Base-by-base conservation (phyloP, 306 rosid species). In the Prinsepia uniflora region DNA sequence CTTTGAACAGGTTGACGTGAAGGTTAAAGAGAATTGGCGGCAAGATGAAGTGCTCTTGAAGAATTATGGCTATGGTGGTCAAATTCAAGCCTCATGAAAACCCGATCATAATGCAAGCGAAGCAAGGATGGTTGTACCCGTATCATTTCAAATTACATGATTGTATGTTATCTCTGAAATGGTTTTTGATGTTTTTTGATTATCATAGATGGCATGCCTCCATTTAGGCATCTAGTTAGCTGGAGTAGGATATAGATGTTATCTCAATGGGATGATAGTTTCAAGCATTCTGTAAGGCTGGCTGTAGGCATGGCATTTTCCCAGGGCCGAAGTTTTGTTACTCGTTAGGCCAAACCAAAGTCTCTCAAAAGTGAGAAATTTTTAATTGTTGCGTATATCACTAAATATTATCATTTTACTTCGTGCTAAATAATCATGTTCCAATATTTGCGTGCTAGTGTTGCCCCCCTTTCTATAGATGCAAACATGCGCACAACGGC, bases 1-100 rank as follows among this genome's bases (percentile, higher is more conserved):
- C 77, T 75, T 70, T 83, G 44, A 72, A 79, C 92, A 94, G 99
- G 86, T 91, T 69, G 92, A 87, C 79, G 97, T 94, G 77, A 94
- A 94, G 78, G 86, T 94, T 76, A 94, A 49, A 81, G 99, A 91
- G 79, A 89, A 89, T 72, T 91, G 99, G 97, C 84, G 96, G 74
- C 96, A 91, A 86, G 96, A 94, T 20, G 99, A 91, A 75, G 87
- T 87, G 52, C 88, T 91, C 14, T 85, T 94, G 66, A 91, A 91
- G 72, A 34, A 89, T 70, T 89, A 84, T 39, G 99, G 99, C 67
- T 94, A 89, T 76, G 97, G 96, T 45, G 96, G 96, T 45, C 84
- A 86, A 70, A 94, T 90, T 72, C 82, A 79, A 67, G 86, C 90
- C 58, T 44, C 81, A 64, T 90, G 67, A 1, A 50, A 20, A 20